Base-by-base conservation (phyloP, 1,284 basidiomycete species). In the Polyporus tsugae region DNA sequence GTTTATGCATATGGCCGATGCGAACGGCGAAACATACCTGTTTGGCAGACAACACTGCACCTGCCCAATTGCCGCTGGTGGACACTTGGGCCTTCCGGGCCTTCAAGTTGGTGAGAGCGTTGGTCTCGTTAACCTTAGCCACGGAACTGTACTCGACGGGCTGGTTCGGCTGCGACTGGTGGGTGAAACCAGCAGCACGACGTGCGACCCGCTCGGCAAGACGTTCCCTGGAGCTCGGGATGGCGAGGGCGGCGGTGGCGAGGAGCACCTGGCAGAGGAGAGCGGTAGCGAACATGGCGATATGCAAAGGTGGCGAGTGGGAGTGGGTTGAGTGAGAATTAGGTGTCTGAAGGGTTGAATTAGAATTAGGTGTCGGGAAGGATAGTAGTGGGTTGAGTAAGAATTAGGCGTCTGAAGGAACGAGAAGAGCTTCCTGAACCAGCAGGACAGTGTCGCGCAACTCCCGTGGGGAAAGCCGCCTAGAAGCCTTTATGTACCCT, bases 31-130 rank as follows among this genome's bases (percentile, higher is more conserved):
- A 10, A 70, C 76, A 44, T 53, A 77, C 76, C 49, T 67, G 55
- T 33, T 52, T 44, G 25, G 68, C 63, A 35, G 69, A 65, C 46
- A 70, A 67, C n/a, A 76, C 75, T 17, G 73, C 75, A 36, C 76
- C 75, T 46, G 76, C 68, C 76, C 75, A 77, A 75, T 77, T 77
- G 52, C 69, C 64, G 67, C 72, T 74, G 75, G 71, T 74, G 60
- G 68, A 58, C 46, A 11, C 11, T 25, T n/a, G n/a, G n/a, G n/a
- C n/a, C n/a, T 74, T 73, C 67, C 46, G n/a, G 46, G 22, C 59
- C 64, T 76, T 63, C 33, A 67, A 66, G 46, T 74, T 72, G 29
- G 4, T 15, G 33, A 33, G 5, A 62, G 63, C 66, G 35, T 6
- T 19, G 52, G 49, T n/a, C 13, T 4, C 33, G 68, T 53, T 52